Conservation (phyloP, 164 flowering plant genomes). For the Taxillus chinensis region DNA sequence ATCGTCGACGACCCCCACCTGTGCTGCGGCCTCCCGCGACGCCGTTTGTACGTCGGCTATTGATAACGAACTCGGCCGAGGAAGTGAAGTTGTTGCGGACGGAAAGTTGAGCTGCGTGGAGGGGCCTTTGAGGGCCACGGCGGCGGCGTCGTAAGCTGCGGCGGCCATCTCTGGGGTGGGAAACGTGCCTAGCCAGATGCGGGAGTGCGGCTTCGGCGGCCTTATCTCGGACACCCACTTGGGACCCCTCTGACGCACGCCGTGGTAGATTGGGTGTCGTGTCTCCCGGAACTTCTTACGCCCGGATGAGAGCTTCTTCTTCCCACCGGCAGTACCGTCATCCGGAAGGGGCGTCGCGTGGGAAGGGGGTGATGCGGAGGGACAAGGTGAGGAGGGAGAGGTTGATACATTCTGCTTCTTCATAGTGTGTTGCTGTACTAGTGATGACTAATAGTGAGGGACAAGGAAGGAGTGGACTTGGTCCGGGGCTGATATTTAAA, state of each 20-base stretch:
- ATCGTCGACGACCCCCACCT: neutral
- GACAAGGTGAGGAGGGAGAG: too few relatives aligned
- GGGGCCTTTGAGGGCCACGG: conserved; percentile 28
- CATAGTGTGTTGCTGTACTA: too few relatives aligned
- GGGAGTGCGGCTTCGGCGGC: conserved; percentile 27
- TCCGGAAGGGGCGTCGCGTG: too few relatives aligned
- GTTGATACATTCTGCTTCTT: too few relatives aligned
- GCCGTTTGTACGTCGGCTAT: conserved; percentile 20
- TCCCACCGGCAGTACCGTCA: too few relatives aligned
- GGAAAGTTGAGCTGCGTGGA: conserved; percentile 31
- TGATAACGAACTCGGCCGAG: conserved; percentile 16
- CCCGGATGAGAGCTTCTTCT: conserved; percentile 6
- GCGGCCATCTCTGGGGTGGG: conserved; percentile 49
- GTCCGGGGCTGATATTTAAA: too few relatives aligned
- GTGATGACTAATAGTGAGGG: too few relatives aligned
- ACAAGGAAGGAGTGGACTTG: too few relatives aligned
- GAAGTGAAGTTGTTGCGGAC: conserved; percentile 18
- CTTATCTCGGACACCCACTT: conserved; percentile 51
- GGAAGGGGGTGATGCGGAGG: too few relatives aligned
- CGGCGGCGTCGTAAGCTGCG: conserved; percentile 46
- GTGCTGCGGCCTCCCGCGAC: conserved; percentile 22
- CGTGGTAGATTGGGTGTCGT: conserved; percentile 35
- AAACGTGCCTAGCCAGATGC: conserved; percentile 53
- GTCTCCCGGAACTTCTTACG: conserved; percentile 36
- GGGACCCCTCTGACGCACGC: conserved; percentile 29